Evolutionary conservation across 2,329 filamentous ascomycete species (phyloP).

Genomic region (Sarocladium kiliense): DNA sequence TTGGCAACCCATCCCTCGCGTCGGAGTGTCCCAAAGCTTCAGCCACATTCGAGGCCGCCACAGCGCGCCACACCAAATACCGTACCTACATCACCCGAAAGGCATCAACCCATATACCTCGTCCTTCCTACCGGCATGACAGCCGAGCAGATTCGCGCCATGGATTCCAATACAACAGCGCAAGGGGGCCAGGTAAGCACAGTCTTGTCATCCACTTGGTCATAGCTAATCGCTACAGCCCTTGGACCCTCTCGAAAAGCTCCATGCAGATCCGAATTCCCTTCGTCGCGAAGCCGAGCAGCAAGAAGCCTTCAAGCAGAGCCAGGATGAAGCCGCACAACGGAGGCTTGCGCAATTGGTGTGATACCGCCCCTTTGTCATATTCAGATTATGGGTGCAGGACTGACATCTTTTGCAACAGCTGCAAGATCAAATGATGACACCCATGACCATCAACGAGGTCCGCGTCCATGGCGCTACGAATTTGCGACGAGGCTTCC

Average conservation of each 20-base stretch:
- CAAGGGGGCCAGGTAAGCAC: conserved; percentile 1
- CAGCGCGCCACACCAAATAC: neutral
- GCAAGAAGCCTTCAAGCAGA: conserved; percentile 26
- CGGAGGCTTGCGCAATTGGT: conserved; percentile 33
- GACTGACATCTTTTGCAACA: conserved; percentile 18
- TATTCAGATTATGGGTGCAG: neutral
- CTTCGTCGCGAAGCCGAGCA: conserved; percentile 34
- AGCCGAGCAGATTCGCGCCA: neutral
- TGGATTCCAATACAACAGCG: neutral
- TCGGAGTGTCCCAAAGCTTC: neutral
- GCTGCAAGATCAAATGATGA: conserved; percentile 68
- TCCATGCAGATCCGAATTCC: conserved; percentile 28
- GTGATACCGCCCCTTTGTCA: conserved; percentile 10
- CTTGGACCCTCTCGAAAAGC: conserved; percentile 5
- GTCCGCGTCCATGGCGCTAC: conserved; percentile 77
- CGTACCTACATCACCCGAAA: neutral
- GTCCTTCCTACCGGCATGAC: neutral
- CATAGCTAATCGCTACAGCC: neutral
- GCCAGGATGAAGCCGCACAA: conserved; percentile 34
- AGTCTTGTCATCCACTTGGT: neutral
- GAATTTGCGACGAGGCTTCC: conserved; percentile 78
- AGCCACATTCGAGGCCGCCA: neutral
- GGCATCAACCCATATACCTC: neutral
- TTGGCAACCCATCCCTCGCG: no score
- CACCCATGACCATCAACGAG: conserved; percentile 83